phyloP scores from a whole-genome alignment of 352 stramenopile species.

The Thalassiosira hispida region DNA sequence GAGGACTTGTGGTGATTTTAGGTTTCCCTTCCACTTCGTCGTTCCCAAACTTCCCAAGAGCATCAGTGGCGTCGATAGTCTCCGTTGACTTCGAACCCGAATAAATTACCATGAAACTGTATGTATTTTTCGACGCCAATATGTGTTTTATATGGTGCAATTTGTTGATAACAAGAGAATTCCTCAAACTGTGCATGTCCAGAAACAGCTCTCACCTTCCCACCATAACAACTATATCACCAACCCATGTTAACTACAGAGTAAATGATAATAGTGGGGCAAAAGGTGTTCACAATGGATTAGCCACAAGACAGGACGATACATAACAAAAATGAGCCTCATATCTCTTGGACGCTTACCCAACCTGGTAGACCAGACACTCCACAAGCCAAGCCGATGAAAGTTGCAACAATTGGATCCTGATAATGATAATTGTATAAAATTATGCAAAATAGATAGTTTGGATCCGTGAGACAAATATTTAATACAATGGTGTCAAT shows the following conservation, averaged over 20 bases:
- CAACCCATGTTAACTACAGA: constrained; percentile 74
- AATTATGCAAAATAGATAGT: too few relatives aligned
- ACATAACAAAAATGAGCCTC: too few relatives aligned
- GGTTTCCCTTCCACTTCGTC: neutral
- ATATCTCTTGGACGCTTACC: too few relatives aligned
- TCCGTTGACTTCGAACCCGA: constrained; percentile 86
- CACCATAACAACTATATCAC: constrained; percentile 85
- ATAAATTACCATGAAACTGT: constrained; percentile 84
- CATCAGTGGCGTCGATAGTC: constrained; percentile 87
- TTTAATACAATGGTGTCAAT: too few relatives aligned
- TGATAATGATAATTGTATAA: too few relatives aligned
- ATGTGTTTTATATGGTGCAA: too few relatives aligned
- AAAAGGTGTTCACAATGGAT: neutral
- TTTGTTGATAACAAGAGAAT: too few relatives aligned
- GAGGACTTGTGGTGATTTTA: neutral
- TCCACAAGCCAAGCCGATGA: constrained; percentile 85
- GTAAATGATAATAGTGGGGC: neutral
- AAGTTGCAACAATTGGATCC: constrained; percentile 67
- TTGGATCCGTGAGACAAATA: too few relatives aligned
- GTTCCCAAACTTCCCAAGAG: constrained; percentile 56
- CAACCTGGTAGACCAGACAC: constrained; percentile 87
- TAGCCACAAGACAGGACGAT: neutral
- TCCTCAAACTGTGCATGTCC: too few relatives aligned
- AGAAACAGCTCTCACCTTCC: too few relatives aligned
- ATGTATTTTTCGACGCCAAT: too few relatives aligned